Percentiles rank a stretch among this genome's conserved stretches.
phyloP scores from a whole-genome alignment of 495 filamentous ascomycete species.

The Neurospora discreta region DNA sequence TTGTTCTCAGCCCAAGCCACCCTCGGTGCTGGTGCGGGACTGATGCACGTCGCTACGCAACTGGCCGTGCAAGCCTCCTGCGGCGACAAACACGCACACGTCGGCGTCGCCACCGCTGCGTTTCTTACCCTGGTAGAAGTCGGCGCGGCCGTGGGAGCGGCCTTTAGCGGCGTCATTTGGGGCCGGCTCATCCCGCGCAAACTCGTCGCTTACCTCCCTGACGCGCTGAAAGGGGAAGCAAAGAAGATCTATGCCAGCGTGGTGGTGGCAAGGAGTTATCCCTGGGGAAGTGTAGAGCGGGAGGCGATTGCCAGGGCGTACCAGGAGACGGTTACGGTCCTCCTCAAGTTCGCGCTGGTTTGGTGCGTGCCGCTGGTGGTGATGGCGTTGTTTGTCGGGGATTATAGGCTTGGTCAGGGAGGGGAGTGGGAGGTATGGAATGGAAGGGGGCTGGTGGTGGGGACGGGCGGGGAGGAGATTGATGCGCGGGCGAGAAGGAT shows the following conservation, averaged over 20 bases:
- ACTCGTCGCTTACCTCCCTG: conserved; percentile 44
- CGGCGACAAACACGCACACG: conserved; percentile 40
- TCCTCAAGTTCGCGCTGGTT: conserved; percentile 37
- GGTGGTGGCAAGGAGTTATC: conserved; percentile 38
- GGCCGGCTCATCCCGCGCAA: conserved; percentile 40
- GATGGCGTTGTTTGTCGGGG: conserved; percentile 32
- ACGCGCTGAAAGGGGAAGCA: conserved; percentile 28
- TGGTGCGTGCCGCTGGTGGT: conserved; percentile 34
- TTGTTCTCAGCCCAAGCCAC: conserved; percentile 59
- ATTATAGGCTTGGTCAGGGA: conserved; percentile 38
- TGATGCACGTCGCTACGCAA: conserved; percentile 46
- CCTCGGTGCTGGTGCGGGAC: conserved; percentile 53
- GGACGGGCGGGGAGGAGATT: not conserved
- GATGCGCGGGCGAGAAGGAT: not conserved
- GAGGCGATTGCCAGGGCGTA: conserved; percentile 44
- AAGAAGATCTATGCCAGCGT: conserved; percentile 43
- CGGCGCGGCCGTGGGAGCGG: conserved; percentile 49
- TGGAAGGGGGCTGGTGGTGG: not conserved
- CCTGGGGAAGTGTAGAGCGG: conserved; percentile 33
- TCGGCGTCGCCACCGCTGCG: conserved; percentile 51
- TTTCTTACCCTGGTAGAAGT: conserved; percentile 44
- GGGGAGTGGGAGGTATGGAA: conserved; percentile 16
- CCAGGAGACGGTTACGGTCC: conserved; percentile 38
- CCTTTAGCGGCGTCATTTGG: conserved; percentile 55
- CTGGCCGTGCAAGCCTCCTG: conserved; percentile 45